Evolutionary conservation across 768 basidiomycete genomes (phyloP).

Genomic region (Boletus rubropictus): DNA sequence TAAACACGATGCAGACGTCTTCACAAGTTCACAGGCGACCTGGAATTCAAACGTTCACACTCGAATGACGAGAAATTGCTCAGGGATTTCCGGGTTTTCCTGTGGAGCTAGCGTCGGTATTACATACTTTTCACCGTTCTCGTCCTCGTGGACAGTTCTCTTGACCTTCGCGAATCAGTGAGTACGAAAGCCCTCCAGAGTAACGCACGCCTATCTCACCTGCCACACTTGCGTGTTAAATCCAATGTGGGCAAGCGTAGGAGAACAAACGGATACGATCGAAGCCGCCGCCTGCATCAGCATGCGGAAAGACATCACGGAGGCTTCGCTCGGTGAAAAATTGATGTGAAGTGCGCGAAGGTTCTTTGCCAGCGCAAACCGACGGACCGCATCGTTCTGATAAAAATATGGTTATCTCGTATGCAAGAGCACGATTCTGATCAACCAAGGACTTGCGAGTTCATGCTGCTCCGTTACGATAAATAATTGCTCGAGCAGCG

Average conservation of each 20-base stretch:
- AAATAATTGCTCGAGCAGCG: conserved; percentile 56
- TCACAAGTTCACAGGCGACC: not conserved
- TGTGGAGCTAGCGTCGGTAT: conserved; percentile 44
- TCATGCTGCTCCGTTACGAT: conserved; percentile 45
- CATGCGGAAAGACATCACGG: conserved; percentile 9
- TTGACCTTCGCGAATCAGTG: conserved; percentile 37
- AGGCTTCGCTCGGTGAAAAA: conserved; percentile 32
- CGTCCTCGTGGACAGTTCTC: conserved; percentile 33
- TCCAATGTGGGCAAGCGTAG: conserved; percentile 56
- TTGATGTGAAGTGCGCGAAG: conserved; percentile 61
- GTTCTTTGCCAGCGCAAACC: conserved; percentile 40
- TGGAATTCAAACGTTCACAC: conserved; percentile 19
- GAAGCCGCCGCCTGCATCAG: conserved; percentile 35
- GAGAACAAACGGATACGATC: conserved; percentile 46
- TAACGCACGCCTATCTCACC: conserved; percentile 34
- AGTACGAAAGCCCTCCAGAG: not conserved
- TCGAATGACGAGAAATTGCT: conserved; percentile 64
- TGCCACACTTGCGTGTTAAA: conserved; percentile 67
- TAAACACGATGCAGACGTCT: not conserved
- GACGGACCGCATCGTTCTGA: conserved; percentile 22
- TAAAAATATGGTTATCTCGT: not conserved
- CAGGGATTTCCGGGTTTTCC: conserved; percentile 63
- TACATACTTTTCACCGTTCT: conserved; percentile 35
- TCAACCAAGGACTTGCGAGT: conserved; percentile 34
- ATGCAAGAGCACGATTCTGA: not conserved